A percentile compares a stretch with the other conserved stretches of the same genome.
Conservation (phyloP, 2,329 filamentous ascomycete genomes). For the Biscogniauxia mediterranea region DNA sequence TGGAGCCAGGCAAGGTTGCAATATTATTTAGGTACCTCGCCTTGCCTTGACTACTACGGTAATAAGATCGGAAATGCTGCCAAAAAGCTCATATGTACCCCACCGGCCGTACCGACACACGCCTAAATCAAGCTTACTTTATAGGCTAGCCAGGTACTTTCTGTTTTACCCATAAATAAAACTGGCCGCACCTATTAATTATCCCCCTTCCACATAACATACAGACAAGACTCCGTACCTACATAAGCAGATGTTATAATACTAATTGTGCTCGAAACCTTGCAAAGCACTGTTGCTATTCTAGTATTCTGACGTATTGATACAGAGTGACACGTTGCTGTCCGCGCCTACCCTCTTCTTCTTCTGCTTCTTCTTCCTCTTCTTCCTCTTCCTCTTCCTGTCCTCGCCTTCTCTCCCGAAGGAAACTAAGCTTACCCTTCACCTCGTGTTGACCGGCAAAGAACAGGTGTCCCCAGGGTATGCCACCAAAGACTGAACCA, state of each 20-base stretch:
- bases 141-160: background rate
- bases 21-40: background rate
- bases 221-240: background rate
- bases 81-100: background rate
- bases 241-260: background rate
- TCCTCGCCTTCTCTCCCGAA: background rate
- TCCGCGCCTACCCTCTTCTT: background rate
- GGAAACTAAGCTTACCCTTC: background rate
- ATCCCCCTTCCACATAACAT: background rate
- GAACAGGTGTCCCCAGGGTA: constrained; percentile 4
- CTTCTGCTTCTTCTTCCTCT: background rate
- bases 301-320: background rate
- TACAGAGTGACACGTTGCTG: background rate
- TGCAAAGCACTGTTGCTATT: background rate
- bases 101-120: too few relatives aligned
- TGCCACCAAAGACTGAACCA: background rate
- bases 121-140: background rate
- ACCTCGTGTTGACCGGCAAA: background rate
- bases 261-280: background rate
- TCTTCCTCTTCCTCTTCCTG: background rate
- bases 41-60: background rate
- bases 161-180: background rate
- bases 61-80: background rate
- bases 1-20: too few relatives aligned
- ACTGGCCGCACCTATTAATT: background rate